These are phyloP conservation scores for Polyplosphaeria fusca DNA, from an alignment of 495 filamentous ascomycete species.

Conservation along the genomic window DNA sequence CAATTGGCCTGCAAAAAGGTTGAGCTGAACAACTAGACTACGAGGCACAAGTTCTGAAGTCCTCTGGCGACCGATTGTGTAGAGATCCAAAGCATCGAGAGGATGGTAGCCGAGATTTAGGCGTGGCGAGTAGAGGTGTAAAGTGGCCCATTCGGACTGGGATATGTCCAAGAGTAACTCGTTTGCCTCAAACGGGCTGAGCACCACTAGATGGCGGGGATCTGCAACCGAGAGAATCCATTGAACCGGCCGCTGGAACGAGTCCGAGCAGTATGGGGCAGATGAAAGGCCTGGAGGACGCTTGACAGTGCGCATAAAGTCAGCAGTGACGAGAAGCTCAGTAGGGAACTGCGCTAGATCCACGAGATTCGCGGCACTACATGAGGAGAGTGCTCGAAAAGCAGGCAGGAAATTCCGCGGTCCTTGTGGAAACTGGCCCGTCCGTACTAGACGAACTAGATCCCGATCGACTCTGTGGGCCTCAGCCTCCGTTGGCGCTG, in stretches of 20 bases:
- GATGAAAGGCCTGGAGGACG: background rate
- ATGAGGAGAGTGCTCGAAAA: conserved; percentile 45
- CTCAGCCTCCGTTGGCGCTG: conserved; percentile 40
- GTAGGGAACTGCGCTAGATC: conserved; percentile 42
- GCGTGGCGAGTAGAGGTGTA: conserved; percentile 61
- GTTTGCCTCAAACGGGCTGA: conserved; percentile 64
- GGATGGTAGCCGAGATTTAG: conserved; percentile 35
- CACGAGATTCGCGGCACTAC: conserved; percentile 41
- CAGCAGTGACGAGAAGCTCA: conserved; percentile 51
- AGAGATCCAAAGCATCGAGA: conserved; percentile 19
- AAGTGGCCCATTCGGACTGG: conserved; percentile 36
- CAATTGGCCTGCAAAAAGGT: conserved; percentile 66
- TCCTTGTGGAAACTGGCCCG: conserved; percentile 24
- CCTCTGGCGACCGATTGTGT: background rate
- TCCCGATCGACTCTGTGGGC: conserved; percentile 49
- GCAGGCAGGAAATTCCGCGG: conserved; percentile 47
- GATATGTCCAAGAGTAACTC: conserved; percentile 46
- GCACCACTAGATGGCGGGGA: conserved; percentile 47
- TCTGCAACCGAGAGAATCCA: conserved; percentile 53
- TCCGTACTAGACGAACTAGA: conserved; percentile 44
- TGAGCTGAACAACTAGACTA: conserved; percentile 41
- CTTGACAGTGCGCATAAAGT: conserved; percentile 55
- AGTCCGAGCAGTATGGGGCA: conserved; percentile 41
- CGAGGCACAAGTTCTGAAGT: background rate
- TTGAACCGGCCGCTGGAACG: conserved; percentile 55